Evolutionary conservation across 306 rosid species (phyloP).

Genomic region (Vigna mungo): DNA sequence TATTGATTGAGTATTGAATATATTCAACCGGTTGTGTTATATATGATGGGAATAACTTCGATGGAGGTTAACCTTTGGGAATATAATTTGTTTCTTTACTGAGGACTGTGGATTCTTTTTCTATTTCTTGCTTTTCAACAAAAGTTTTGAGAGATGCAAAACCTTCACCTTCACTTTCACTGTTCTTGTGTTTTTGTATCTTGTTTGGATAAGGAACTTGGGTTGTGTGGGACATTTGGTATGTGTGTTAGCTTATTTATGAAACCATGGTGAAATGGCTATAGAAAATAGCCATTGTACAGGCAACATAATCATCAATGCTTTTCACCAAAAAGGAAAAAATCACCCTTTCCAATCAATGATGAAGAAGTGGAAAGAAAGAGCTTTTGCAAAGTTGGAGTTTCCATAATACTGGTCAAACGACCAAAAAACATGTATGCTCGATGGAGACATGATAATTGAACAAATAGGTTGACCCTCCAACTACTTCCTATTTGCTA

Average conservation of each 20-base stretch:
- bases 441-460: constrained; percentile 29
- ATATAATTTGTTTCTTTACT: constrained; percentile 41
- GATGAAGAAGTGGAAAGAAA: background rate
- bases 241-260: constrained; percentile 12
- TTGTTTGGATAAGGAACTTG: constrained; percentile 28
- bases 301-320: background rate
- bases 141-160: constrained; percentile 20
- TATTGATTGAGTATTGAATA: constrained; percentile 43
- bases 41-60: constrained; percentile 43
- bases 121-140: constrained; percentile 35
- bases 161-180: constrained; percentile 9
- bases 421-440: constrained; percentile 16
- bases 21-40: constrained; percentile 32
- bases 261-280: constrained; percentile 4
- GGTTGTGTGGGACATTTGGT: constrained; percentile 6
- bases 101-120: constrained; percentile 19
- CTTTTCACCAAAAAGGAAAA: constrained; percentile 8
- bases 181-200: constrained; percentile 23
- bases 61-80: constrained; percentile 38
- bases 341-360: constrained; percentile 33
- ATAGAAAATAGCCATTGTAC: background rate
- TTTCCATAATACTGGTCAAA: constrained; percentile 39
- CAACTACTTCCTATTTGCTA: background rate
- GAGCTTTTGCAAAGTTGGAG: constrained; percentile 2
- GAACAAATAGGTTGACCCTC: constrained; percentile 16